phyloP scores from a whole-genome alignment of 768 basidiomycete genomes.

The Termitomyces sp. region DNA sequence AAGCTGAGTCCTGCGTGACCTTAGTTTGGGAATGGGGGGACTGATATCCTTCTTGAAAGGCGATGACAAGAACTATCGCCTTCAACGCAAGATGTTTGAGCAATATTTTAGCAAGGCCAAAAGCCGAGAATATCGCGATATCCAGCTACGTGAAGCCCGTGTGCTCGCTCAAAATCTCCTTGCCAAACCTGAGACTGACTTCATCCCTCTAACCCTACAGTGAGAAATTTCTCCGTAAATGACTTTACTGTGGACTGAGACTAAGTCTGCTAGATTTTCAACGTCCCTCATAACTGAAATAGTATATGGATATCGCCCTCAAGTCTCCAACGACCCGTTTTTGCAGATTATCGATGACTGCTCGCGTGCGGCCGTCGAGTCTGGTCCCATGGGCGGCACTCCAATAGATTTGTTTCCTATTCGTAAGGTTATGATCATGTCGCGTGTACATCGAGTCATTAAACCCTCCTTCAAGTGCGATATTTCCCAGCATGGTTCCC shows the following conservation, averaged over 20 bases:
- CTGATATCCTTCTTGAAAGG: conserved; percentile 9
- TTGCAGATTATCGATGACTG: conserved; percentile 5
- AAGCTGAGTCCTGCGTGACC: too few species aligned
- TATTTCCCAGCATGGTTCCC: conserved; percentile 33
- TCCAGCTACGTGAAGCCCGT: conserved; percentile 17
- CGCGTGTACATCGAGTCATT: not conserved
- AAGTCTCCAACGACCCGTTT: too few species aligned
- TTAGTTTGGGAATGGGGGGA: too few species aligned
- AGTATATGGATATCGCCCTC: too few species aligned
- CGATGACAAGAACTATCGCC: conserved; percentile 11
- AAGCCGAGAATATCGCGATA: conserved; percentile 5
- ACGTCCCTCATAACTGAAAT: too few species aligned
- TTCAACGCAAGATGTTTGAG: conserved; percentile 12
- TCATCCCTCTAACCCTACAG: too few species aligned
- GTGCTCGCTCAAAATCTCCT: conserved; percentile 15
- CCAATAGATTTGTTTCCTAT: conserved; percentile 15
- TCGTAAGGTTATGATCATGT: not conserved
- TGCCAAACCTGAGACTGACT: not conserved
- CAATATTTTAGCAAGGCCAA: conserved; percentile 12
- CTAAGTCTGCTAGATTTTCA: conserved; percentile 11
- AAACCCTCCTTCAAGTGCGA: conserved; percentile 18
- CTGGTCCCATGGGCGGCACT: conserved; percentile 11
- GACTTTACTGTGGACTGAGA: too few species aligned
- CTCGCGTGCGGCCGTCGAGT: not conserved
- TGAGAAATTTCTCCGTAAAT: too few species aligned